Evolutionary conservation across 352 stramenopile species (phyloP), one percentile per base, ranked within the genome.

Genomic region (Globisporangium uncinulatum): DNA sequence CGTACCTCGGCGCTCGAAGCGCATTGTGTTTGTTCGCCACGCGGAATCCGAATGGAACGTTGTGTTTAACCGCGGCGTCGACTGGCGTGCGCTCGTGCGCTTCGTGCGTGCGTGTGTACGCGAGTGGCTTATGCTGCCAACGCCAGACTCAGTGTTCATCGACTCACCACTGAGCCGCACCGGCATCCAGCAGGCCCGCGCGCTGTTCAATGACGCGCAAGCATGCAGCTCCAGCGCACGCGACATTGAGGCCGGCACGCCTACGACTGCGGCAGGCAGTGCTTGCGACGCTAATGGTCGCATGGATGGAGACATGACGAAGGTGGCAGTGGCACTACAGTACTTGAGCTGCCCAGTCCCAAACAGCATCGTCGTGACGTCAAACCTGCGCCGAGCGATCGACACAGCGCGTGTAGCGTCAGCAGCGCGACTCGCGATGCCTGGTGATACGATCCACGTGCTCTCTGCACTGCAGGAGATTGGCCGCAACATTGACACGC

Each of bases 41-140:
- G 83, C 78, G 34, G 86, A 96, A 68, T 94, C 83, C 45, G 79
- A 92, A 61, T 95, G 86, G 86, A 96, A 96, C 62, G 74, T 87
- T 51, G 67, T 94, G 39, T 96, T 96, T 55, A 96, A 96, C 57
- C 87, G 87, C 44, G 81, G 83, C 37, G 29, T 84, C 3, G 74
- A 71, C 57, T 69, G 72, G 45, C 62, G 65, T 10, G 70, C 67
- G n/a, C 44, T 82, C 7, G 54, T 76, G 50, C 66, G 59, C 46
- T 67, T 95, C 36, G 37, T 86, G 5, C 78, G 71, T 24, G 72
- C 85, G 0, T 58, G 92, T 6, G 62, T 71, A 36, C 69, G 71
- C 20, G 86, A 96, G 63, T 89, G 80, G 69, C 68, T 88, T 14
- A 51, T 91, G 65, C 62, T 88, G 1, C 71, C 76, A 3, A 87